A percentile compares a stretch with the other conserved stretches of the same genome.
Evolutionary conservation across 352 stramenopile species (phyloP).

Genomic region (Blastocystis sp.): DNA sequence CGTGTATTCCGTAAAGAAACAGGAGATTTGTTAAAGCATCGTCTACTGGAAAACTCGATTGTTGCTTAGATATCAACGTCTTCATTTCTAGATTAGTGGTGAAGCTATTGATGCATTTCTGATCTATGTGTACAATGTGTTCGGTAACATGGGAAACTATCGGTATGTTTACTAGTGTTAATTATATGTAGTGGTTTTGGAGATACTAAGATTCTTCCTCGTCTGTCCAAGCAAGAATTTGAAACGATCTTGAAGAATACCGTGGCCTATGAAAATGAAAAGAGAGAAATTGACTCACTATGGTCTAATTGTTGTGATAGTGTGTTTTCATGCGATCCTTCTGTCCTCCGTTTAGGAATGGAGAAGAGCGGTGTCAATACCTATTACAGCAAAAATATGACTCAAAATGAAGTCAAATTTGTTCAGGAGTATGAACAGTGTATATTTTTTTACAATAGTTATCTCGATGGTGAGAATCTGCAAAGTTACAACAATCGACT

Average conservation of each 20-base stretch:
- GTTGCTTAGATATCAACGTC: background rate
- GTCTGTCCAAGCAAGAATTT: background rate
- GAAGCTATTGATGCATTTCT: constrained; percentile 54
- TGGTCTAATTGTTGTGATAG: background rate
- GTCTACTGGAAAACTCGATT: background rate
- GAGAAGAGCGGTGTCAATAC: constrained; percentile 9
- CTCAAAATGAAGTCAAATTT: constrained; percentile 41
- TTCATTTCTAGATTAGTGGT: constrained; percentile 25
- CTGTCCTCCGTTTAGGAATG: constrained; percentile 53
- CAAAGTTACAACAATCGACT: constrained; percentile 65
- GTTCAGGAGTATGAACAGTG: constrained; percentile 22
- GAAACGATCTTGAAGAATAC: constrained; percentile 15
- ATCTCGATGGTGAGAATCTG: constrained; percentile 41
- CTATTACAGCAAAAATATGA: constrained; percentile 62
- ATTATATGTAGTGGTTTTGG: constrained; percentile 42
- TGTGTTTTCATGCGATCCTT: constrained; percentile 56
- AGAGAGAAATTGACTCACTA: background rate
- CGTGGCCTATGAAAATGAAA: background rate
- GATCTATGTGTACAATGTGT: constrained; percentile 60
- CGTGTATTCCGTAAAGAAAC: constrained; percentile 55
- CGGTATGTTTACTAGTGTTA: background rate
- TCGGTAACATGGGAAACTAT: constrained; percentile 64
- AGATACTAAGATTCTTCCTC: constrained; percentile 62
- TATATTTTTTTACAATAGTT: background rate
- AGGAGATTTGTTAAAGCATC: constrained; percentile 12